Conservation (phyloP, 208 protist species). For the Crithidia thermophila region DNA sequence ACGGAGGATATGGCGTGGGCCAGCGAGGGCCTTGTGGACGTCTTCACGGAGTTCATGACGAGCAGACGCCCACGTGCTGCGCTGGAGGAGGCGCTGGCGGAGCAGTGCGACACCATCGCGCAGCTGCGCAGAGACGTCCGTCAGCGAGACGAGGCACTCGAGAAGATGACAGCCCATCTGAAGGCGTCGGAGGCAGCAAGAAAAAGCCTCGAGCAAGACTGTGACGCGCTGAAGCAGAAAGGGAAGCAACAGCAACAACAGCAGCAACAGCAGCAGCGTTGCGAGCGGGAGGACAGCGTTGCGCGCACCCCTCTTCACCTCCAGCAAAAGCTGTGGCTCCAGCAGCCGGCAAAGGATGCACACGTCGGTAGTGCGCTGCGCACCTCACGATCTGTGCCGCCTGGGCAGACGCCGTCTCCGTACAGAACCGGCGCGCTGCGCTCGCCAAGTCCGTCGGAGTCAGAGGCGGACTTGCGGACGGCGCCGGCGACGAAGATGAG, state of each 20-base stretch:
- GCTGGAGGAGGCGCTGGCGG: conserved; percentile 36
- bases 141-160: neutral
- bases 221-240: conserved; percentile 4
- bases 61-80: conserved; percentile 7
- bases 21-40: conserved; percentile 1
- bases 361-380: too few relatives aligned
- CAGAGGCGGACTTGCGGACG: conserved; percentile 3
- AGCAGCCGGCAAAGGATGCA: too few relatives aligned
- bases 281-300: too few relatives aligned
- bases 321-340: too few relatives aligned
- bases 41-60: conserved; percentile 2
- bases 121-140: conserved; percentile 23
- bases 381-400: neutral
- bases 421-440: conserved; percentile 11
- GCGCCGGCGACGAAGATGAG: too few relatives aligned
- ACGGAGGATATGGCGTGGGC: conserved; percentile 7
- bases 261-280: too few relatives aligned
- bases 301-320: too few relatives aligned
- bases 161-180: neutral
- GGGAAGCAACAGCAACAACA: neutral
- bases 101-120: conserved; percentile 40
- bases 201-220: neutral
- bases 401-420: neutral
- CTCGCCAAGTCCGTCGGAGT: conserved; percentile 10
- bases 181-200: neutral